These are phyloP conservation scores for Irpex rosettiformis DNA, from an alignment of 1,284 basidiomycete genomes.

Conservation along the genomic window DNA sequence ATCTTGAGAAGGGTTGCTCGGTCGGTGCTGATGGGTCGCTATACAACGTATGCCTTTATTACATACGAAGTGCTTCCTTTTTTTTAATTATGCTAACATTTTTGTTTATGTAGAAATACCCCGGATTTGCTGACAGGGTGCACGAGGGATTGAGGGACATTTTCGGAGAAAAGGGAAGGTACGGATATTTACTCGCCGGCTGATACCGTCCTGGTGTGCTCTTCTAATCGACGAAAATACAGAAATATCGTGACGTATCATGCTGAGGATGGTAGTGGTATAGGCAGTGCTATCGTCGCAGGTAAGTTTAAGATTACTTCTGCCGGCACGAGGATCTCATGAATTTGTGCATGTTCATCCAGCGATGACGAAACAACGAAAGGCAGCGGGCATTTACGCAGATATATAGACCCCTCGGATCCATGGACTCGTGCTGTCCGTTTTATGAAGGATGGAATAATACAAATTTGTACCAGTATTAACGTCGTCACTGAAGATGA, in stretches of 20 bases:
- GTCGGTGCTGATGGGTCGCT: slow-evolving; percentile 92
- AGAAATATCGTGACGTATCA: slow-evolving; percentile 87
- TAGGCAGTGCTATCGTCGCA: slow-evolving; percentile 95
- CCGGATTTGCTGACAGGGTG: slow-evolving; percentile 85
- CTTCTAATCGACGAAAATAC: neutral
- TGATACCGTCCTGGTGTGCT: slow-evolving; percentile 18
- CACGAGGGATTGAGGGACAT: slow-evolving; percentile 89
- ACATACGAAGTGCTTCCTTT: too few species aligned
- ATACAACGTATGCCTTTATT: slow-evolving; percentile 77
- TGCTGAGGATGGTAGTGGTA: slow-evolving; percentile 93
- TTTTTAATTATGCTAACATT: neutral
- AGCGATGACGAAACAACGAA: slow-evolving; percentile 66
- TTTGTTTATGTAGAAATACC: slow-evolving; percentile 75
- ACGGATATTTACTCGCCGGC: too few species aligned
- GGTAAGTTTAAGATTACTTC: slow-evolving; percentile 48
- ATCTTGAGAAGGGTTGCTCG: slow-evolving; percentile 83
- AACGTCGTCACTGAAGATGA: neutral
- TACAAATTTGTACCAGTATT: neutral
- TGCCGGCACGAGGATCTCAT: too few species aligned
- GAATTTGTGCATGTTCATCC: too few species aligned
- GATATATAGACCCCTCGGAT: slow-evolving; percentile 25
- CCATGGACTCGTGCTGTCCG: neutral
- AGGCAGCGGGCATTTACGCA: slow-evolving; percentile 41
- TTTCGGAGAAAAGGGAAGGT: slow-evolving; percentile 92
- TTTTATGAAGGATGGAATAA: neutral